A percentile compares a stretch with the other conserved stretches of the same genome.
Conservation (phyloP, 1,284 basidiomycete species). For the Jaminaea rosea region DNA sequence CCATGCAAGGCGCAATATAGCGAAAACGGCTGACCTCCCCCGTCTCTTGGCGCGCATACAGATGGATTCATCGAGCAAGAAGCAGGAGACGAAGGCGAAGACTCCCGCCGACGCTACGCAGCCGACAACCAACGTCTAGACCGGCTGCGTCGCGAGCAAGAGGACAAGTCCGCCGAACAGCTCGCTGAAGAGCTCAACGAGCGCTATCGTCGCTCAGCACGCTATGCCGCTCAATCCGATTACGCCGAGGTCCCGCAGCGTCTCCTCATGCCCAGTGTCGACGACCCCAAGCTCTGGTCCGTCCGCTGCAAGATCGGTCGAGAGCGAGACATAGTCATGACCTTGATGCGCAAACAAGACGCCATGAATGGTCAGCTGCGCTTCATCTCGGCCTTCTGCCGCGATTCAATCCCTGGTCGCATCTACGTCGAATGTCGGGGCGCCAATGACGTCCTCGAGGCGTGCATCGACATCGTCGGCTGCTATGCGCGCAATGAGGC, state of each 20-base stretch:
- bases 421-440: conserved; percentile 91
- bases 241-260: conserved; percentile 73
- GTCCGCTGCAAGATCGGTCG: conserved; percentile 87
- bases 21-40: neutral
- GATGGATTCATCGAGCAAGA: conserved; percentile 68
- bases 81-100: conserved; percentile 58
- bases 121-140: conserved; percentile 67
- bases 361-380: conserved; percentile 54
- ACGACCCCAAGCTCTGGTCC: conserved; percentile 93
- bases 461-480: conserved; percentile 81
- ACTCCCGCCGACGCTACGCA: conserved; percentile 55
- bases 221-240: conserved; percentile 53
- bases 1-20: neutral
- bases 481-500: conserved; percentile 59
- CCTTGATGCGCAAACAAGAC: conserved; percentile 71
- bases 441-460: conserved; percentile 73
- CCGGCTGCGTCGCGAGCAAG: conserved; percentile 63
- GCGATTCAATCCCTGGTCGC: conserved; percentile 87
- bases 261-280: conserved; percentile 90
- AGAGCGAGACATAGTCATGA: conserved; percentile 84
- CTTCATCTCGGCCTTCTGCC: conserved; percentile 86
- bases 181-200: conserved; percentile 76
- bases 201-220: conserved; percentile 58
- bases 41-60: conserved; percentile 10
- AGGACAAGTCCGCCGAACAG: conserved; percentile 74